Percentiles rank a stretch among this genome's conserved stretches.
phyloP scores from a whole-genome alignment of 176 grass and related monocot species.

The Carex pumila region DNA sequence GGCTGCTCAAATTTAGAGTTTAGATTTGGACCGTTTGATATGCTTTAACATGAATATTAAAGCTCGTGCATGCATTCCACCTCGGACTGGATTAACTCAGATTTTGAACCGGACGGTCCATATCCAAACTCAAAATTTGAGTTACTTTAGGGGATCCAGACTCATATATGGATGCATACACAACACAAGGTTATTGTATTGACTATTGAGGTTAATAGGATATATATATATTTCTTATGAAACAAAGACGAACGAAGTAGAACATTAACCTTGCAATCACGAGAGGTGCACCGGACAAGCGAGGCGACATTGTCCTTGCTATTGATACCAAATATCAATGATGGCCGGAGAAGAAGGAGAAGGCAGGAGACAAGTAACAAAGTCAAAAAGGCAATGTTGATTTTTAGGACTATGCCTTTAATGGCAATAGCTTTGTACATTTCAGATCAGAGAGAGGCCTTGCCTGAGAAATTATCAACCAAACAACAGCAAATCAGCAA shows the following conservation, averaged over 20 bases:
- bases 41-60: too few relatives aligned
- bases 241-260: conserved; percentile 23
- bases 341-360: conserved; percentile 35
- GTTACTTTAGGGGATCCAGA: too few relatives aligned
- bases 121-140: too few relatives aligned
- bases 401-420: conserved; percentile 39
- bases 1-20: too few relatives aligned
- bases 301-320: conserved; percentile 36
- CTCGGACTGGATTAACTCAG: too few relatives aligned
- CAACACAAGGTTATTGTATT: background rate
- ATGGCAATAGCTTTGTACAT: background rate
- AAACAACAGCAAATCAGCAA: background rate
- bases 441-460: background rate
- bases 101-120: too few relatives aligned
- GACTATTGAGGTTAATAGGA: conserved; percentile 22
- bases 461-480: background rate
- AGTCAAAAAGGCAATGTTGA: conserved; percentile 62
- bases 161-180: too few relatives aligned
- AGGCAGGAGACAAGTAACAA: conserved; percentile 49
- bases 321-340: conserved; percentile 20
- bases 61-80: too few relatives aligned
- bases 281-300: conserved; percentile 50
- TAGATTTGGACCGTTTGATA: too few relatives aligned
- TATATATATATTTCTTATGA: conserved; percentile 70
- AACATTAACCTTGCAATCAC: conserved; percentile 12